A percentile compares a stretch with the other conserved stretches of the same genome.
Conservation (phyloP, 1,284 basidiomycete species). For the Puccinia brachypodii region DNA sequence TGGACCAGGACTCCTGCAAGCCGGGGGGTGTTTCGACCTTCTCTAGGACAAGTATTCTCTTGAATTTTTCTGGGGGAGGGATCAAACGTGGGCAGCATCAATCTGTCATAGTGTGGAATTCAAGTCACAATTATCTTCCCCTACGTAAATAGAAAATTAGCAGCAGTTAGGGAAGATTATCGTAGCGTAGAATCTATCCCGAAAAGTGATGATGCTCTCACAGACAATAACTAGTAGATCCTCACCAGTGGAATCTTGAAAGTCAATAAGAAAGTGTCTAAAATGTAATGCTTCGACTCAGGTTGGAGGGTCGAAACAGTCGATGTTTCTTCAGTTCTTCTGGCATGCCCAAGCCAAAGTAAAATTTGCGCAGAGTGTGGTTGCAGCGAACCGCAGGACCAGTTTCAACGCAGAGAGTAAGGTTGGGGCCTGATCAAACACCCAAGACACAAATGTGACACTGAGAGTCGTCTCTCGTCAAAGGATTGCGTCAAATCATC, state of each 20-base stretch:
- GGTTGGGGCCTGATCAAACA: not conserved
- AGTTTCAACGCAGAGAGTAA: not conserved
- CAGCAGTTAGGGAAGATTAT: not conserved
- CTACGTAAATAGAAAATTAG: not conserved
- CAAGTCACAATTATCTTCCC: not conserved
- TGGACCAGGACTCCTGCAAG: not conserved
- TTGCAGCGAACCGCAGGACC: not conserved
- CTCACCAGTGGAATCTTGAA: constrained; percentile 1
- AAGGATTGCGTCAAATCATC: not conserved
- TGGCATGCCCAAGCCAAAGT: not conserved
- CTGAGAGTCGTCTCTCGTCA: not conserved
- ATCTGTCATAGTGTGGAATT: not conserved
- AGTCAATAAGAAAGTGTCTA: not conserved
- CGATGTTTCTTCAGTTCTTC: not conserved
- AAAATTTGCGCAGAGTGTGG: not conserved
- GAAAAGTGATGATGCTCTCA: not conserved
- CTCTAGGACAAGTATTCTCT: constrained; percentile 3
- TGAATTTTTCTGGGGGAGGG: not conserved
- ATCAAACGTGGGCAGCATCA: not conserved
- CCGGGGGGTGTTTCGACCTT: not conserved
- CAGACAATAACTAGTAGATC: not conserved
- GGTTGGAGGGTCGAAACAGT: not conserved
- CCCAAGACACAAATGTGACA: not conserved
- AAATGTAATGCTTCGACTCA: not conserved
- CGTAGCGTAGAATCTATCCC: not conserved